Conservation (phyloP, 2,329 filamentous ascomycete genomes). For the Colletotrichum coccodes region DNA sequence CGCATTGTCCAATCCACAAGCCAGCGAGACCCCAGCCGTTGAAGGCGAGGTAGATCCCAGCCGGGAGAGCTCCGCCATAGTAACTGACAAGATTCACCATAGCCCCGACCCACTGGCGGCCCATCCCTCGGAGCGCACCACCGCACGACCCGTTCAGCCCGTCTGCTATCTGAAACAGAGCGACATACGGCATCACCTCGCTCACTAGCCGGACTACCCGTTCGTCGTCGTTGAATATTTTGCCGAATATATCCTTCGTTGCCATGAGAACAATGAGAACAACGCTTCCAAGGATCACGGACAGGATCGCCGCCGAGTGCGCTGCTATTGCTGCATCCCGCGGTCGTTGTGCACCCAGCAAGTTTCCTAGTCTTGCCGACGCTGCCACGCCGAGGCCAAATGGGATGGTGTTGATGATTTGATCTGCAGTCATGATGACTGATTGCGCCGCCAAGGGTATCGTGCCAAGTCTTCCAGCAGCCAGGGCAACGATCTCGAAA, state of each 20-base stretch:
- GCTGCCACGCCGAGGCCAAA: slow-evolving; percentile 88
- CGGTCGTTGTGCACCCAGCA: slow-evolving; percentile 76
- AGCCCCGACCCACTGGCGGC: slow-evolving; percentile 85
- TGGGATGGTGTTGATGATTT: slow-evolving; percentile 85
- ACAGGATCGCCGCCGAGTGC: slow-evolving; percentile 79
- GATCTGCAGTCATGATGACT: slow-evolving; percentile 90
- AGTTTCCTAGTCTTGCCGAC: slow-evolving; percentile 81
- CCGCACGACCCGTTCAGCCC: slow-evolving; percentile 88
- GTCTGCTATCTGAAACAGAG: slow-evolving; percentile 90
- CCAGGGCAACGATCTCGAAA: slow-evolving; percentile 89
- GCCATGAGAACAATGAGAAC: slow-evolving; percentile 77
- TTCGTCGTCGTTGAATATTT: slow-evolving; percentile 83
- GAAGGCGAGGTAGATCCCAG: slow-evolving; percentile 87
- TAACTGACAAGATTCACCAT: slow-evolving; percentile 85
- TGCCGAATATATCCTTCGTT: slow-evolving; percentile 77
- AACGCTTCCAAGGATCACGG: slow-evolving; percentile 72
- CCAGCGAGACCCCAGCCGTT: slow-evolving; percentile 85
- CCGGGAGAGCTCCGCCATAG: slow-evolving; percentile 82
- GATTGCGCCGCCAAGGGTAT: slow-evolving; percentile 84
- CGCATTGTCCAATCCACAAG: slow-evolving; percentile 86
- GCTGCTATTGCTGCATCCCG: slow-evolving; percentile 76
- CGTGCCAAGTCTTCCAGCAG: slow-evolving; percentile 82
- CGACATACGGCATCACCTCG: slow-evolving; percentile 85
- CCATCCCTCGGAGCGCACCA: slow-evolving; percentile 84
- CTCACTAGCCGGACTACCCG: slow-evolving; percentile 78